Evolutionary conservation across 2,329 filamentous ascomycete genomes (phyloP).

Genomic region (Colletotrichum orchidophilum): DNA sequence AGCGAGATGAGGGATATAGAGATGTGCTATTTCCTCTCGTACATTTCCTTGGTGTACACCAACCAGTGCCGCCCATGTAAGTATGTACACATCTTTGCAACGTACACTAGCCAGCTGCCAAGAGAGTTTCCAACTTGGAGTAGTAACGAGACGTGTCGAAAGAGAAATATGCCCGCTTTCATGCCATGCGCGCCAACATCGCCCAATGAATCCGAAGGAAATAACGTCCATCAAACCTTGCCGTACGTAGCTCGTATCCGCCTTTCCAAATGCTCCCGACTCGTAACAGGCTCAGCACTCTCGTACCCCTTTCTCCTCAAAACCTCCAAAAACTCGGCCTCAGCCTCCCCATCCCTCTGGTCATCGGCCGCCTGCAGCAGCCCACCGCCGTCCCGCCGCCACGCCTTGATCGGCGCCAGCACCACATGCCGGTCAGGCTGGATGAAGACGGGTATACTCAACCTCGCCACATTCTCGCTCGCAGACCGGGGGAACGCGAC

Average conservation of each 20-base stretch:
- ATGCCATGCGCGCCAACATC: not conserved
- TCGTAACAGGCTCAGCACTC: conserved; percentile 27
- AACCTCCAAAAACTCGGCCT: conserved; percentile 27
- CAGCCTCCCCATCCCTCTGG: no score
- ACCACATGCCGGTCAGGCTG: conserved; percentile 32
- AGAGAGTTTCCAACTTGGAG: not conserved
- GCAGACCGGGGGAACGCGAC: conserved; percentile 72
- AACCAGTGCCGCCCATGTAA: no score
- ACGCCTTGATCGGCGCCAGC: conserved; percentile 18
- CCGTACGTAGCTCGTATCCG: conserved; percentile 32
- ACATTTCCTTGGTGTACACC: not conserved
- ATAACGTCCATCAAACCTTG: not conserved
- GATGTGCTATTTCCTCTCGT: not conserved
- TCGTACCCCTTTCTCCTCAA: conserved; percentile 29
- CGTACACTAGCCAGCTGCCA: not conserved
- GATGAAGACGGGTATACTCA: conserved; percentile 34
- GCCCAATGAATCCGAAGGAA: not conserved
- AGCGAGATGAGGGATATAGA: not conserved
- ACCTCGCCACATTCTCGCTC: conserved; percentile 29
- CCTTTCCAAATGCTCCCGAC: conserved; percentile 26
- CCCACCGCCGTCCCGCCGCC: not conserved
- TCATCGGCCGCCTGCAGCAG: no score
- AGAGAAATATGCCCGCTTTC: not conserved
- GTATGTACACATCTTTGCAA: not conserved
- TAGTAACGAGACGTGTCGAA: not conserved